Evolutionary conservation across 192 early-diverging fungal species (phyloP).

Genomic region (Entrophospora sp.): DNA sequence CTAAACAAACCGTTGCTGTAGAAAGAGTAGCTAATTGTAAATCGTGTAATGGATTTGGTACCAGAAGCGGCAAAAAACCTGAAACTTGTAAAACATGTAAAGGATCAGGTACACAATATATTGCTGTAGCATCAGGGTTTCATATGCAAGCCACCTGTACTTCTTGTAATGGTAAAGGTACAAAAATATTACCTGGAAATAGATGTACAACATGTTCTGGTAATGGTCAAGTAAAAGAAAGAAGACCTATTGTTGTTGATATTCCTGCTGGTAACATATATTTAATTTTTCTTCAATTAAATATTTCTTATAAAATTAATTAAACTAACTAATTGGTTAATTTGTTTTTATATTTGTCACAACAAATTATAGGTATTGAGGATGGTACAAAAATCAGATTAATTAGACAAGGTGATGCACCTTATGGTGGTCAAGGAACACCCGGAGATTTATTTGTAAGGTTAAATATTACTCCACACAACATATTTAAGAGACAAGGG

Average conservation of each 20-base stretch:
- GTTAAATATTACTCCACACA: conserved; percentile 60
- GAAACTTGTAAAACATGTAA: conserved; percentile 66
- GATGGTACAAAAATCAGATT: conserved; percentile 73
- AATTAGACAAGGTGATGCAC: conserved; percentile 73
- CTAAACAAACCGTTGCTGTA: conserved; percentile 55
- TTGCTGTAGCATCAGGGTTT: conserved; percentile 76
- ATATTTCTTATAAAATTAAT: background rate
- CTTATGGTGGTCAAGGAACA: conserved; percentile 60
- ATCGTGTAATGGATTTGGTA: conserved; percentile 72
- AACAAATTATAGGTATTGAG: conserved; percentile 53
- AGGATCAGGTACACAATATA: conserved; percentile 77
- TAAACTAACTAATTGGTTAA: background rate
- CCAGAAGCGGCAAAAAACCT: conserved; percentile 65
- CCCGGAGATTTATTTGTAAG: conserved; percentile 82
- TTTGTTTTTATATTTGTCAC: background rate
- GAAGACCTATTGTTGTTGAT: conserved; percentile 61
- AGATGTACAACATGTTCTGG: conserved; percentile 75
- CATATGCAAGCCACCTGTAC: conserved; percentile 79
- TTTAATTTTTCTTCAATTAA: background rate
- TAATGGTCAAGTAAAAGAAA: conserved; percentile 66
- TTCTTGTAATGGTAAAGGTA: conserved; percentile 78
- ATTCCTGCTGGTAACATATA: conserved; percentile 59
- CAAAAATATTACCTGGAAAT: conserved; percentile 51
- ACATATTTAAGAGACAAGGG: conserved; percentile 78
- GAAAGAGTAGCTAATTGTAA: conserved; percentile 63